Evolutionary conservation across 495 filamentous ascomycete species (phyloP).

Genomic region (Penicillium flavigenum): DNA sequence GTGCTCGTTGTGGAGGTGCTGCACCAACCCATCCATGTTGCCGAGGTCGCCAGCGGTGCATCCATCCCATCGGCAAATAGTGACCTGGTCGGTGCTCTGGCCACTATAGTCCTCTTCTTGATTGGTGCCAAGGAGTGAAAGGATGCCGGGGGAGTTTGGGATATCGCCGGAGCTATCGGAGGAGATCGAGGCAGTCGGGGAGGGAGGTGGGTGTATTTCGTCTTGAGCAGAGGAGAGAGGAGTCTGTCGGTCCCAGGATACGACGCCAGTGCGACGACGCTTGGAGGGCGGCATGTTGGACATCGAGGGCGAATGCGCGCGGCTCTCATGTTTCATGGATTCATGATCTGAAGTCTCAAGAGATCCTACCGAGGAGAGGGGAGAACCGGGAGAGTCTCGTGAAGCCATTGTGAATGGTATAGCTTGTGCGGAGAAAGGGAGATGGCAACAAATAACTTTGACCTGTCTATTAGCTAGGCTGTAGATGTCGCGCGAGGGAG

Average conservation of each 20-base stretch:
- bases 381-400: conserved; percentile 48
- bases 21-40: conserved; percentile 92
- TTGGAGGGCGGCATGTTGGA: conserved; percentile 53
- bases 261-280: conserved; percentile 49
- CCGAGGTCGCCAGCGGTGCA: conserved; percentile 76
- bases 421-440: background rate
- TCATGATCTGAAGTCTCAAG: conserved; percentile 51
- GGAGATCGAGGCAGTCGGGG: conserved; percentile 63
- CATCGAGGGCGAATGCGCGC: conserved; percentile 40
- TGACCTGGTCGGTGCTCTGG: conserved; percentile 77
- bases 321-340: conserved; percentile 45
- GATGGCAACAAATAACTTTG: background rate
- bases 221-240: conserved; percentile 47
- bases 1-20: conserved; percentile 91
- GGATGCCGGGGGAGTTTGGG: conserved; percentile 46
- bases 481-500: conserved; percentile 9
- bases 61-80: conserved; percentile 83
- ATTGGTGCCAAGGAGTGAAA: conserved; percentile 52
- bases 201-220: conserved; percentile 41
- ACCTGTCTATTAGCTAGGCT: background rate
- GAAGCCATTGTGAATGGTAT: conserved; percentile 36
- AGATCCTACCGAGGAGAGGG: conserved; percentile 52
- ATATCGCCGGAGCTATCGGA: conserved; percentile 85
- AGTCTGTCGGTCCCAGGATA: conserved; percentile 51
- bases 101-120: conserved; percentile 77